phyloP scores from a whole-genome alignment of 2,329 filamentous ascomycete species.

The Zymoseptoria passerinii region DNA sequence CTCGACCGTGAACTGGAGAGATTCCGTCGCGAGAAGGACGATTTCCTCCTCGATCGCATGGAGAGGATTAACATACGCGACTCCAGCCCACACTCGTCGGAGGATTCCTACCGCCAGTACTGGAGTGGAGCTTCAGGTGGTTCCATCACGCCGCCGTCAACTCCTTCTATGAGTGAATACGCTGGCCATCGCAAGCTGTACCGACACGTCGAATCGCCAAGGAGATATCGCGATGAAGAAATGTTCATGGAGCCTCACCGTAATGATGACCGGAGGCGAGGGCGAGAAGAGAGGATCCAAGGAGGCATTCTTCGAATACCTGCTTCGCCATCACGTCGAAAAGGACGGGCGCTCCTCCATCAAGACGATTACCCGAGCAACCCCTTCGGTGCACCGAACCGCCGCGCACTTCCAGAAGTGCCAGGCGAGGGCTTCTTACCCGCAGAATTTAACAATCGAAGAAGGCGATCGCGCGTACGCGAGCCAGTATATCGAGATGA shows the following conservation, averaged over 20 bases:
- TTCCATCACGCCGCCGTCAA: constrained; percentile 4
- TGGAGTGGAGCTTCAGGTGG: constrained; percentile 2
- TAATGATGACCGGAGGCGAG: background rate
- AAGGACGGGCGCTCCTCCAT: background rate
- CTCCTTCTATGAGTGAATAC: background rate
- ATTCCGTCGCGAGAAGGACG: background rate
- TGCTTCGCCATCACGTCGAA: background rate
- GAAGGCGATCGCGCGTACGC: background rate
- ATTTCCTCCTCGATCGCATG: constrained; percentile 4
- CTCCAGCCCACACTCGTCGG: background rate
- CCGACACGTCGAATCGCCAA: background rate
- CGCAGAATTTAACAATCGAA: background rate
- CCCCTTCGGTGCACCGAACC: background rate
- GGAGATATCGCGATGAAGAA: background rate
- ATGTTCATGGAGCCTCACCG: background rate
- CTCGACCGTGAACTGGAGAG: background rate
- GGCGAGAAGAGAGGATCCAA: background rate
- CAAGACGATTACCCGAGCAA: background rate
- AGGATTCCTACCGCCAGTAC: constrained; percentile 2
- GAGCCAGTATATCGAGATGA: background rate
- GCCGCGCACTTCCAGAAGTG: background rate
- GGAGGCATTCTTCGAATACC: background rate
- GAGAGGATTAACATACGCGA: constrained; percentile 3
- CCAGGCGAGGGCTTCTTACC: background rate
- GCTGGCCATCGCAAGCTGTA: background rate